These are phyloP conservation scores for Ceratocystis ficicola DNA, from an alignment of 2,329 filamentous ascomycete genomes.

Conservation along the genomic window DNA sequence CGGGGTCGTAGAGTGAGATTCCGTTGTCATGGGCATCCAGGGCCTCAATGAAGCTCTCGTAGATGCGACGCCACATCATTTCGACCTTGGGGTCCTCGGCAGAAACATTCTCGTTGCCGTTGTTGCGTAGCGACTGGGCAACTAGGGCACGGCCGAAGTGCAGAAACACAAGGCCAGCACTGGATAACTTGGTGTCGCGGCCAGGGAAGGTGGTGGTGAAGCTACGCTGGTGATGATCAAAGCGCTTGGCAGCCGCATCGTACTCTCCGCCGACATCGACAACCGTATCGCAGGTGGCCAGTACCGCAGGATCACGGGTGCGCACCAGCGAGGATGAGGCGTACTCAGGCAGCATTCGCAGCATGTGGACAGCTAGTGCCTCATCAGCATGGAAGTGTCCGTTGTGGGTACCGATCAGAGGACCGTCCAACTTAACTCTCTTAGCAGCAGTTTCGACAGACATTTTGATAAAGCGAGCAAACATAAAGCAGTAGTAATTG, in stretches of 20 bases:
- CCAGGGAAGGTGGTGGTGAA: conserved; percentile 78
- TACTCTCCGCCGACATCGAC: conserved; percentile 98
- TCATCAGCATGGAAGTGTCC: conserved; percentile 99
- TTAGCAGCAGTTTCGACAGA: conserved; percentile 58
- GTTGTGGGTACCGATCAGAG: conserved; percentile 82
- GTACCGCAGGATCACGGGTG: conserved; percentile 68
- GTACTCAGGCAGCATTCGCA: conserved; percentile 79
- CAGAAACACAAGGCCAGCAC: conserved; percentile 86
- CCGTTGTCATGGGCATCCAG: conserved; percentile 98
- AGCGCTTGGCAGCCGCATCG: conserved; percentile 62
- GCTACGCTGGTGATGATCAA: conserved; percentile 93
- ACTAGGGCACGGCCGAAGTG: conserved; percentile 86
- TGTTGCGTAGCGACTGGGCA: conserved; percentile 39
- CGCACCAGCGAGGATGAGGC: conserved; percentile 61
- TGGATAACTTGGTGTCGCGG: conserved; percentile 78
- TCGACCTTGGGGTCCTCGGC: conserved; percentile 55
- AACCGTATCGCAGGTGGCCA: conserved; percentile 80
- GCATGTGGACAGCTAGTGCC: conserved; percentile 90
- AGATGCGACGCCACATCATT: conserved; percentile 76
- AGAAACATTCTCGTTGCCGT: conserved; percentile 30
- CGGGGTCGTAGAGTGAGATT: conserved; percentile 67
- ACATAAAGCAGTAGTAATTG: conserved; percentile 20
- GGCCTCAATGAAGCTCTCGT: conserved; percentile 86
- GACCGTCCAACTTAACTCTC: conserved; percentile 57
- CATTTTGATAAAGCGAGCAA: conserved; percentile 42